Evolutionary conservation across 2,329 filamentous ascomycete species (phyloP), one percentile per base, ranked within the genome.

Genomic region (Calonectria honghensis): DNA sequence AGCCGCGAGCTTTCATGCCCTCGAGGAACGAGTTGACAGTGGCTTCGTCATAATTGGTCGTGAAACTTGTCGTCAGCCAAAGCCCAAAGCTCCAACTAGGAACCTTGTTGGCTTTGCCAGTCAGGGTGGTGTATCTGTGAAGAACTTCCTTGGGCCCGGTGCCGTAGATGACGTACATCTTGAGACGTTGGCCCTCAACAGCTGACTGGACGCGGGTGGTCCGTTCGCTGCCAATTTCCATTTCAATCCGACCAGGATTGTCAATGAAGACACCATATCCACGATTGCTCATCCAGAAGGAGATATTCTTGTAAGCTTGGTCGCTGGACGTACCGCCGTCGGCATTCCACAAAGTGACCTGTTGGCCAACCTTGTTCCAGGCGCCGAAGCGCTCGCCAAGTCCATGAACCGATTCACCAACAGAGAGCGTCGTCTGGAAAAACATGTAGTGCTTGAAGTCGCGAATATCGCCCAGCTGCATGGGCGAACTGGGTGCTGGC

Each of bases 181-280:
- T 94, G 66, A 96, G 82, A 18, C 93, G 87, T 84, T 96, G 93
- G 0, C 91, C 92, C 76, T 93, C 88, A 6, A 95, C 89, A 59
- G 90, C 92, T 2, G 93, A 92, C 84, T 95, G 94, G 5, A 95
- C 89, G 67, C 94, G 88, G 52, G 90, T 93, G 74, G 91, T 92
- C n/a, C 94, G 87, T 85, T 95, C 94, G 77, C 92, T 94, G 4
- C 94, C 93, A 73, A 96, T 89, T 82, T 95, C 94, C 13, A 95
- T 86, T 72, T 94, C 93, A 7, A 95, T 91, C 59, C 89, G 90
- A 29, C 93, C 93, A 0, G 93, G 89, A 7, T 91, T 91, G 81
- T 95, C 94, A 73, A 96, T 91, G 81, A 96, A 95, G 39, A 96
- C 87, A 27, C 94, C 94, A 81, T 96, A 96, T 0, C 94, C 94